These are phyloP conservation scores for Fusarium kyushuense DNA, from an alignment of 2,329 filamentous ascomycete species.

Conservation along the genomic window DNA sequence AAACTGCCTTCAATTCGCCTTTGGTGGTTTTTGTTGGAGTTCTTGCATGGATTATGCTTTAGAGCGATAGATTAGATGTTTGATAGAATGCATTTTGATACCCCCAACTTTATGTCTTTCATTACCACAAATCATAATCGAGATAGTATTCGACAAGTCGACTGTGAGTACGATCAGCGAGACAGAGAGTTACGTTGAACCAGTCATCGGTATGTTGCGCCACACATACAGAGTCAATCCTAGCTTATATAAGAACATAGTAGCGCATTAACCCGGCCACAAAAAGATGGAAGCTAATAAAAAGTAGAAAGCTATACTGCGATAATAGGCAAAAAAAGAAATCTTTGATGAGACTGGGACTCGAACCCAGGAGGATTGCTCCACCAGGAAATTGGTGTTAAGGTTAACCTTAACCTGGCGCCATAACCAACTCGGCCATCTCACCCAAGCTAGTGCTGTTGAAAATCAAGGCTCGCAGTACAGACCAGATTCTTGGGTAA, in stretches of 20 bases:
- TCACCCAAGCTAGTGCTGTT: constrained; percentile 29
- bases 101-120: not conserved
- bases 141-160: too few species aligned
- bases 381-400: constrained; percentile 35
- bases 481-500: rapidly evolving
- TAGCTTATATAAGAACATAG: too few species aligned
- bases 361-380: constrained; percentile 38
- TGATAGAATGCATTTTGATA: not conserved
- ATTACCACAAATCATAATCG: not conserved
- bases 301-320: rapidly evolving
- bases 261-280: too few species aligned
- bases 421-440: constrained; percentile 39
- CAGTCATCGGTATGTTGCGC: too few species aligned
- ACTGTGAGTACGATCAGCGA: too few species aligned
- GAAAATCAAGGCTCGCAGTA: rapidly evolving
- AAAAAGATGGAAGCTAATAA: too few species aligned
- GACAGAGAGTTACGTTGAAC: too few species aligned
- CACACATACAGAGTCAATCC: too few species aligned
- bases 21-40: not conserved
- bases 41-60: constrained; percentile 7
- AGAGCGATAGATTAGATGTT: not conserved
- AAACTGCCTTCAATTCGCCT: not conserved
- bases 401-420: constrained; percentile 37
- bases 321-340: not conserved
- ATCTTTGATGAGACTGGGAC: constrained; percentile 33